Conservation (phyloP, 208 protist genomes). For the Trypanosoma melophagium region DNA sequence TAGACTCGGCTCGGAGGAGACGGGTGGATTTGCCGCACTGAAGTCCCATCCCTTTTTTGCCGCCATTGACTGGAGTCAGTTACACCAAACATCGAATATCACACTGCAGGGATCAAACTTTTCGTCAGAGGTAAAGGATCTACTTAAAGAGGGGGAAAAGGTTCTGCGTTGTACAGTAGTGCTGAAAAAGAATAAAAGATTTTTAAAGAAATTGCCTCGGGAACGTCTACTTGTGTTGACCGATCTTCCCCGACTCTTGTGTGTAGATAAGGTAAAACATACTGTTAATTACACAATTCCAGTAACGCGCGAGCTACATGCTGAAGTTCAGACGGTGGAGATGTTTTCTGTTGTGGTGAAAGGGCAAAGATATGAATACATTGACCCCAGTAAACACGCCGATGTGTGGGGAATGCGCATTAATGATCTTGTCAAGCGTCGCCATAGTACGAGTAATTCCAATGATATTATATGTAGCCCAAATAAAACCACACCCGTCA, state of each 20-base stretch:
- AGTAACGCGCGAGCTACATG: conserved; percentile 40
- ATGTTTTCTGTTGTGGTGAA: conserved; percentile 33
- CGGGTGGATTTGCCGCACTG: conserved; percentile 72
- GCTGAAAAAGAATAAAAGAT: conserved; percentile 15
- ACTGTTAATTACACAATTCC: conserved; percentile 31
- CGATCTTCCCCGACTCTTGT: conserved; percentile 59
- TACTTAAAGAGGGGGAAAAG: conserved; percentile 42
- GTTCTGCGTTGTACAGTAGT: conserved; percentile 61
- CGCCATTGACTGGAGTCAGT: conserved; percentile 57
- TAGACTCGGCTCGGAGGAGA: conserved; percentile 66
- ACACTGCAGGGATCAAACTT: conserved; percentile 47
- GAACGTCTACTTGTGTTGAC: conserved; percentile 64
- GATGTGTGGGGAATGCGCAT: conserved; percentile 56
- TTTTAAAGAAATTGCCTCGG: conserved; percentile 17
- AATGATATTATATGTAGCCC: no score
- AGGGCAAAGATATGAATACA: conserved; percentile 28
- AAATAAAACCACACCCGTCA: no score
- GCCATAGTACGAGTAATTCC: background rate
- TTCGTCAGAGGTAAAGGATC: conserved; percentile 36
- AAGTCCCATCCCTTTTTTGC: conserved; percentile 89
- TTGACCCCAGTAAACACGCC: conserved; percentile 39
- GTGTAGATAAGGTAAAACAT: conserved; percentile 39
- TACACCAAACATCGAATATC: conserved; percentile 48
- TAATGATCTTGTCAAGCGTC: conserved; percentile 24
- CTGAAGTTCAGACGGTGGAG: conserved; percentile 30